Evolutionary conservation across 495 filamentous ascomycete genomes (phyloP), one percentile per base, ranked within the genome.

Genomic region (Aspergillus diversus): DNA sequence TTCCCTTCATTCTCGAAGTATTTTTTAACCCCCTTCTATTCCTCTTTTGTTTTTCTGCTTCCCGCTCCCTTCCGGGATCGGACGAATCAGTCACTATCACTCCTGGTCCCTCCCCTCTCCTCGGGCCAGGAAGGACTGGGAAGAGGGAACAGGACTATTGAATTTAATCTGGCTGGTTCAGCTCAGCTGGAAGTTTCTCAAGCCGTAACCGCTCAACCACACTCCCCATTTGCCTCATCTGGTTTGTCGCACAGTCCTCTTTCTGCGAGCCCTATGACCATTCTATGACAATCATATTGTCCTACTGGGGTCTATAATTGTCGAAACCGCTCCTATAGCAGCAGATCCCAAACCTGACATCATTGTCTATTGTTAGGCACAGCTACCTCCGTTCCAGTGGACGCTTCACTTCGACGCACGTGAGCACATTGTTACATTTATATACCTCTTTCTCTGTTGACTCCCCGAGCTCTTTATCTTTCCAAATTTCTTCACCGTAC

Each of bases 361-460:
- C 31, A 15, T 31, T 12, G 13, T 47, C n/a, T 5, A 6, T 12
- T 35, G 35, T 42, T 35, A 42, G 33, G 31, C 53, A 27, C 33
- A 8, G n/a, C n/a, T 39, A 39, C 5, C 27, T 50, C 16, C 16
- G 9, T 31, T 21, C 17, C 13, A 8, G 15, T 17, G 13, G 46
- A 17, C 50, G 8, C 37, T 39, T 43, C 51, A 54, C 27, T 15
- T 33, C 27, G 51, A 21, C 13, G 27, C 59, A 61, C 59, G 50
- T 61, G 59, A 61, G 51, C 50, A 55, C 48, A 16, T 60, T 31
- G 52, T 37, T 54, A 33, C 33, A 50, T 37, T 55, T 50, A 49
- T 61, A 55, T 62, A 61, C 32, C 32, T 27, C 32, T 33, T 17
- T 9, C 43, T 49, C 27, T 33, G 32, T 55, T 42, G 15, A 17